A percentile compares a stretch with the other conserved stretches of the same genome.
These are phyloP conservation scores for Solanum commersonii DNA, from an alignment of 257 asterid genomes.

Conservation along the genomic window DNA sequence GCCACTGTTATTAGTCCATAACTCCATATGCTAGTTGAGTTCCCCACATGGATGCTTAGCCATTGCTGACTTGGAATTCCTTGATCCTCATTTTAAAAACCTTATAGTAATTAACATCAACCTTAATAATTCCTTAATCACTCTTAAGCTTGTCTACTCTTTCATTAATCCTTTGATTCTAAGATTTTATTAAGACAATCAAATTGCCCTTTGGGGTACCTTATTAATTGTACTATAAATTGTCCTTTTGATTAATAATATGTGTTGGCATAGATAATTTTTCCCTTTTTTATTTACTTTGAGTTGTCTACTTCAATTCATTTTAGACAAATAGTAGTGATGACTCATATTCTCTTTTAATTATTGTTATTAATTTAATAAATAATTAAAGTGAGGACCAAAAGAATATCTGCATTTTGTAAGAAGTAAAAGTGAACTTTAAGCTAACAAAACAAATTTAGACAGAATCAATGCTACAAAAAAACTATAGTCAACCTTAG, in stretches of 20 bases:
- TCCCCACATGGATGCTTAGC: not conserved
- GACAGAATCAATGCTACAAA: not conserved
- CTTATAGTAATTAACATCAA: not conserved
- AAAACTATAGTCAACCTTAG: not conserved
- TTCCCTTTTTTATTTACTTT: not conserved
- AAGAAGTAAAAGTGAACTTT: slow-evolving; percentile 5
- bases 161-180: slow-evolving; percentile 1
- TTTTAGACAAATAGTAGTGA: not conserved
- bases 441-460: slow-evolving; percentile 6
- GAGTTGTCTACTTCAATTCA: not conserved
- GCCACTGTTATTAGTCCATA: not conserved
- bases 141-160: not conserved
- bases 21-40: not conserved
- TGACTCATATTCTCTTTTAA: not conserved
- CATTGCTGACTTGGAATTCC: not conserved
- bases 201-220: not conserved
- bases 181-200: not conserved
- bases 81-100: not conserved
- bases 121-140: slow-evolving; percentile 6
- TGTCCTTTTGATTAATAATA: not conserved
- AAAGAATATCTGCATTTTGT: not conserved
- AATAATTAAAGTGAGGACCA: not conserved
- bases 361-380: not conserved
- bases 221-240: not conserved
- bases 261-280: not conserved